phyloP scores from a whole-genome alignment of 1,284 basidiomycete species.

The Ganoderma lucidum region DNA sequence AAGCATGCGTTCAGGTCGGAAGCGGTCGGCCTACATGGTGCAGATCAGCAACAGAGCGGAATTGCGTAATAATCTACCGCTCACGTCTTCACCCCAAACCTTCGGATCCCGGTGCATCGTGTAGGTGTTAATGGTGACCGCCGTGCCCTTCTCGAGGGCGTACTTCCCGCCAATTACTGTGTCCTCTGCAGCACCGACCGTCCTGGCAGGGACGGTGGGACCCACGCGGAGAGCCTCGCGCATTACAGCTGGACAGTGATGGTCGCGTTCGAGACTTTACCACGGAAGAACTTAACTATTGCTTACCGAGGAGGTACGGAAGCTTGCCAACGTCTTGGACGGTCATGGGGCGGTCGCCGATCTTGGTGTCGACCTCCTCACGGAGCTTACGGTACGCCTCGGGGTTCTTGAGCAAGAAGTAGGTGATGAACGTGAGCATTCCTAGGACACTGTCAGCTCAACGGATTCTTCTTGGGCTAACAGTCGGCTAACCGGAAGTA shows the following conservation, averaged over 20 bases:
- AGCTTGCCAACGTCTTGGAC: constrained; percentile 51
- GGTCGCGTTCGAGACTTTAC: neutral
- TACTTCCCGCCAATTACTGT: constrained; percentile 49
- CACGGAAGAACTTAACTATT: neutral
- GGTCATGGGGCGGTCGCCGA: constrained; percentile 47
- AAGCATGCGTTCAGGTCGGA: constrained; percentile 57
- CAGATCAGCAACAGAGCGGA: neutral
- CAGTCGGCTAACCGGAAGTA: constrained; percentile 43
- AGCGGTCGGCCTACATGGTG: constrained; percentile 44
- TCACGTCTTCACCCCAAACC: constrained; percentile 58
- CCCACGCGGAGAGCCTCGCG: constrained; percentile 55
- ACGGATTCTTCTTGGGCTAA: neutral
- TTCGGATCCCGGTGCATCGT: constrained; percentile 52
- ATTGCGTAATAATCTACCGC: constrained; percentile 23
- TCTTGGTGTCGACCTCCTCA: constrained; percentile 53
- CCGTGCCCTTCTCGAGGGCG: constrained; percentile 44
- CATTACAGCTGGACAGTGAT: constrained; percentile 46
- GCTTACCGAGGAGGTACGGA: constrained; percentile 50
- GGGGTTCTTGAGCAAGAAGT: constrained; percentile 56
- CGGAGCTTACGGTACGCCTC: constrained; percentile 51
- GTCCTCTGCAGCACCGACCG: constrained; percentile 46
- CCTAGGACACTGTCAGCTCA: constrained; percentile 31
- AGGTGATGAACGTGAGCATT: constrained; percentile 49
- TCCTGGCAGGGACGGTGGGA: constrained; percentile 49
- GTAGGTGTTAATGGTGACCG: constrained; percentile 43